Conservation (phyloP, 2,329 filamentous ascomycete species). For the Cadophora sp. region DNA sequence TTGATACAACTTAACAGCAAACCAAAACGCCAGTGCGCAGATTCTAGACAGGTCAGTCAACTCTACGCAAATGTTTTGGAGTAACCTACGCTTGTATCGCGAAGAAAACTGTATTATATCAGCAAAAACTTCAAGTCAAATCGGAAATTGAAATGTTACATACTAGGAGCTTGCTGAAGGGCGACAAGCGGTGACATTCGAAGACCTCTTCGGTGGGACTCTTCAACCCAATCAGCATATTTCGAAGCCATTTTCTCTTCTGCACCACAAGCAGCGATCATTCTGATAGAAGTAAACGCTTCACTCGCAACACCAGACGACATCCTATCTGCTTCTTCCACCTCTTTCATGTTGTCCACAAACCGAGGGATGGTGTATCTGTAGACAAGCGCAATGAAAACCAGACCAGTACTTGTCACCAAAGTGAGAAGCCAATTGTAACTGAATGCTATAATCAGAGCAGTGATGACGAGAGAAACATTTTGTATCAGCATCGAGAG, state of each 20-base stretch:
- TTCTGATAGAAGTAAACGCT: constrained; percentile 63
- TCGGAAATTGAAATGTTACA: constrained; percentile 44
- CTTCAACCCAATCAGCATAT: constrained; percentile 61
- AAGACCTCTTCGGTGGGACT: constrained; percentile 57
- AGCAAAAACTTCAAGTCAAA: constrained; percentile 36
- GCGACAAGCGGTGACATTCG: constrained; percentile 58
- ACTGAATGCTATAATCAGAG: constrained; percentile 61
- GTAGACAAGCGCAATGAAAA: constrained; percentile 62
- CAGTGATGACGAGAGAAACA: constrained; percentile 57
- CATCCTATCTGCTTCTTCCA: constrained; percentile 59
- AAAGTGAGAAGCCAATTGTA: constrained; percentile 66
- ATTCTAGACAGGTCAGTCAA: constrained; percentile 45
- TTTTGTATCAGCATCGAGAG: constrained; percentile 65
- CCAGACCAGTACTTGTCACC: constrained; percentile 61
- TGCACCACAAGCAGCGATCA: constrained; percentile 68
- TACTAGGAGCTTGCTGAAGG: constrained; percentile 56
- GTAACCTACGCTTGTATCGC: constrained; percentile 40
- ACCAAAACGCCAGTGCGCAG: constrained; percentile 70
- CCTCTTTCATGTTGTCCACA: constrained; percentile 56
- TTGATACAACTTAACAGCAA: constrained; percentile 58
- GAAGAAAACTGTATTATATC: constrained; percentile 46
- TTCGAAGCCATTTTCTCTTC: constrained; percentile 59
- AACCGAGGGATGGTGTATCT: constrained; percentile 60
- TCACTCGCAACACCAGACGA: constrained; percentile 67
- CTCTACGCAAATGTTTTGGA: background rate